Evolutionary conservation across 1,139 yeast species (phyloP).

Genomic region (Blastobotrys niveus): DNA sequence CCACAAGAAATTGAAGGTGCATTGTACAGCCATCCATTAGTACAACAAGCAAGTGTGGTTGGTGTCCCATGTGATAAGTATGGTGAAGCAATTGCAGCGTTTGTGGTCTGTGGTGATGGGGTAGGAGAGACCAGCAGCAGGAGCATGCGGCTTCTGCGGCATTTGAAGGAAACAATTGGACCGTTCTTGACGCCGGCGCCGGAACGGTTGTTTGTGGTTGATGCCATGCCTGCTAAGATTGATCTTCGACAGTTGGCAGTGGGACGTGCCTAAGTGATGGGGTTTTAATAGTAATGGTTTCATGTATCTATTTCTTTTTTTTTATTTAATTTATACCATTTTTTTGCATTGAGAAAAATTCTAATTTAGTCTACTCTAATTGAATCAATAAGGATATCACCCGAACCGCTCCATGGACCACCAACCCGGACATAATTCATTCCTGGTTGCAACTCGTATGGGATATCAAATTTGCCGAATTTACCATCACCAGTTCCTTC

Average conservation of each 20-base stretch:
- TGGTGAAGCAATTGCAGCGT: conserved; percentile 35
- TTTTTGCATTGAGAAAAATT: no score
- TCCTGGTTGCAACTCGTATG: background rate
- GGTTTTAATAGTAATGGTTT: background rate
- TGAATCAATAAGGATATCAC: no score
- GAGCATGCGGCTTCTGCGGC: no score
- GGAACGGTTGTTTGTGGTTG: conserved; percentile 30
- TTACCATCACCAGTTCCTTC: background rate
- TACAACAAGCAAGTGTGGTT: conserved; percentile 33
- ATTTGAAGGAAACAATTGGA: conserved; percentile 28
- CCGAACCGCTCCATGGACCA: background rate
- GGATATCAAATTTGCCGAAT: background rate
- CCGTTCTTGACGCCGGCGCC: conserved; percentile 33
- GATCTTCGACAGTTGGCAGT: conserved; percentile 26
- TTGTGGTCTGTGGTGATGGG: no score
- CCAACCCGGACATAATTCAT: background rate
- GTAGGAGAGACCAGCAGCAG: no score
- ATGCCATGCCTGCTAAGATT: conserved; percentile 35
- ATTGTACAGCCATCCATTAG: conserved; percentile 29
- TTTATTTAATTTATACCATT: no score
- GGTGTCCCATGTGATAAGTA: conserved; percentile 33
- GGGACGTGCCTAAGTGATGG: background rate
- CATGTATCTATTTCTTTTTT: background rate
- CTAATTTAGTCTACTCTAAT: no score
- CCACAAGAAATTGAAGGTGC: conserved; percentile 34